These are phyloP conservation scores for Primulina huaijiensis DNA, from an alignment of 257 asterid species.

Conservation along the genomic window DNA sequence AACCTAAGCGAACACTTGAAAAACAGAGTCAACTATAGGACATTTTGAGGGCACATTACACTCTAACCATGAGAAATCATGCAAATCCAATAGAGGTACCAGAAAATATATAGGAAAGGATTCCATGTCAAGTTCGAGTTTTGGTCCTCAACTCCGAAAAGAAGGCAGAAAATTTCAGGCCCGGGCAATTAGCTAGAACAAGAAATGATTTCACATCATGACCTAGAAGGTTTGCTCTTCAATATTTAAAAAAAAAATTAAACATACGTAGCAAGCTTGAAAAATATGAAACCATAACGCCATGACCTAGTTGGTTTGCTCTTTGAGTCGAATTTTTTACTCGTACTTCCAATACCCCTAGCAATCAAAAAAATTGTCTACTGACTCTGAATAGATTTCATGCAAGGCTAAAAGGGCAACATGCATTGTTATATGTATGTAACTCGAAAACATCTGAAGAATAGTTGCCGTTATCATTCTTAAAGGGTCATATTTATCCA, in stretches of 20 bases:
- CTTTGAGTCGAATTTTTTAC: background rate
- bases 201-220: background rate
- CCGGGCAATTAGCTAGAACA: background rate
- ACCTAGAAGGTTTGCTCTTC: background rate
- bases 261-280: background rate
- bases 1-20: conserved; percentile 53
- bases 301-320: background rate
- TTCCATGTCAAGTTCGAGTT: background rate
- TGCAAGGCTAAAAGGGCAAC: background rate
- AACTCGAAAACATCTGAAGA: background rate
- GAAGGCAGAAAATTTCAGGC: background rate
- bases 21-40: conserved; percentile 25
- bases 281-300: background rate
- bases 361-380: background rate
- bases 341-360: background rate
- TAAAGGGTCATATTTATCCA: too few relatives aligned
- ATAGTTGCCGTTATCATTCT: background rate
- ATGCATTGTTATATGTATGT: background rate
- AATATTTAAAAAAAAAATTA: too few relatives aligned
- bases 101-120: background rate
- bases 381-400: background rate
- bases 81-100: conserved; percentile 10
- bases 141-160: background rate
- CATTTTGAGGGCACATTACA: conserved; percentile 17
- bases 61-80: conserved; percentile 3